These are phyloP conservation scores for Penicillium flavigenum DNA, from an alignment of 495 filamentous ascomycete species.

Conservation along the genomic window DNA sequence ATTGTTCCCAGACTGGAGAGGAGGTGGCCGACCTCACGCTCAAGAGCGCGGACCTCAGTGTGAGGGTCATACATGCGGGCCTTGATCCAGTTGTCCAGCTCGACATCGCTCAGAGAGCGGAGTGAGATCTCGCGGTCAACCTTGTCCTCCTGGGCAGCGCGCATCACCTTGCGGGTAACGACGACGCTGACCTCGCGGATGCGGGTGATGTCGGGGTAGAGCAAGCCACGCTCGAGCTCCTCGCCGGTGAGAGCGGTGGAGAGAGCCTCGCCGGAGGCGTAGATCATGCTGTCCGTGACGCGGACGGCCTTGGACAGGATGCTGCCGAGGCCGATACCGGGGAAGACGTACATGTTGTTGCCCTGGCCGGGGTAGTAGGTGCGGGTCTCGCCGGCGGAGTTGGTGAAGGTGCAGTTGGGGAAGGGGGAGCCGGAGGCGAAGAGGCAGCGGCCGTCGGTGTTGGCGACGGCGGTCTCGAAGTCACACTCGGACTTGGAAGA, in stretches of 20 bases:
- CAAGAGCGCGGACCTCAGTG: slow-evolving; percentile 56
- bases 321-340: slow-evolving; percentile 90
- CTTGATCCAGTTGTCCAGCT: slow-evolving; percentile 78
- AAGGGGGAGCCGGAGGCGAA: slow-evolving; percentile 97
- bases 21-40: slow-evolving; percentile 53
- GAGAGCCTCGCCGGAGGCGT: slow-evolving; percentile 82
- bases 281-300: slow-evolving; percentile 92
- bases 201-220: slow-evolving; percentile 91
- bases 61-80: slow-evolving; percentile 79
- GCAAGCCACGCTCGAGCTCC: slow-evolving; percentile 75
- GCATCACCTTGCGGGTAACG: slow-evolving; percentile 91
- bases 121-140: slow-evolving; percentile 76
- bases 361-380: slow-evolving; percentile 87
- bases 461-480: slow-evolving; percentile 82
- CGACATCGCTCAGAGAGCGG: slow-evolving; percentile 69
- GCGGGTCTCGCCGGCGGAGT: slow-evolving; percentile 59
- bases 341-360: slow-evolving; percentile 96
- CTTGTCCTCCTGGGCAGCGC: slow-evolving; percentile 76
- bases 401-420: slow-evolving; percentile 62
- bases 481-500: slow-evolving; percentile 96
- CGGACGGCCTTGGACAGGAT: slow-evolving; percentile 87
- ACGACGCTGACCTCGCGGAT: slow-evolving; percentile 87
- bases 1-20: slow-evolving; percentile 43
- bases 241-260: slow-evolving; percentile 73
- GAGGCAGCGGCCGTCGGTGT: slow-evolving; percentile 86